These are phyloP conservation scores for Globisporangium echinulatum DNA, from an alignment of 352 stramenopile genomes.

Conservation along the genomic window DNA sequence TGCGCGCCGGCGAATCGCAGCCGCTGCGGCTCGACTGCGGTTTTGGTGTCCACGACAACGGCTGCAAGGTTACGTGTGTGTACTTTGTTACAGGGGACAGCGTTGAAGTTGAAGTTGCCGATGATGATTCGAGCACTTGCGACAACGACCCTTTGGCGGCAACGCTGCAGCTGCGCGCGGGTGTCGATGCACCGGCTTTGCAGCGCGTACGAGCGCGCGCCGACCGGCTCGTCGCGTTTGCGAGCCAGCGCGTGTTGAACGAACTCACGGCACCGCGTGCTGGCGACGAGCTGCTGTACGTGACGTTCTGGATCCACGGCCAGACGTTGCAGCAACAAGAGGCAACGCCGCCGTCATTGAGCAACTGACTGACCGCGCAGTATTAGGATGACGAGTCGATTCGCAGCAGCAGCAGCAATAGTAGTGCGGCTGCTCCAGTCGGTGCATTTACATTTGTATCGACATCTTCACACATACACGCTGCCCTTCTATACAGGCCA, in stretches of 20 bases:
- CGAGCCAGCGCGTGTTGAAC: constrained; percentile 63
- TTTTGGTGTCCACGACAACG: constrained; percentile 61
- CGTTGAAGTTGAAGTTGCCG: constrained; percentile 28
- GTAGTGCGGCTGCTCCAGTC: no score
- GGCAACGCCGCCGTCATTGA: no score
- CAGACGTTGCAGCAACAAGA: constrained; percentile 18
- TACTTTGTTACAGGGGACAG: constrained; percentile 46
- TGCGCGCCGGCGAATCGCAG: constrained; percentile 38
- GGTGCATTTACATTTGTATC: no score
- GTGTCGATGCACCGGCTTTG: not conserved
- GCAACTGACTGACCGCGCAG: no score
- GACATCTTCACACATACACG: not conserved
- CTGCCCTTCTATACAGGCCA: no score
- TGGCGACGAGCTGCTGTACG: constrained; percentile 37
- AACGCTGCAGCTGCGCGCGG: constrained; percentile 17
- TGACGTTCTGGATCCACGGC: constrained; percentile 86
- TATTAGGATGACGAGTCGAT: no score
- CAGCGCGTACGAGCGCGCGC: constrained; percentile 21
- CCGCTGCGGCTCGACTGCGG: constrained; percentile 64
- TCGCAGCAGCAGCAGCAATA: no score
- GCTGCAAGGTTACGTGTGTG: constrained; percentile 69
- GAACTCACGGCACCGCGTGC: constrained; percentile 33
- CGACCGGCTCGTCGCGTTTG: constrained; percentile 65
- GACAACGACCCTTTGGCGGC: not conserved
- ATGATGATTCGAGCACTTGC: constrained; percentile 6